Evolutionary conservation across 108 stramenopile genomes (phyloP).

Genomic region (Nitzschia sp.): DNA sequence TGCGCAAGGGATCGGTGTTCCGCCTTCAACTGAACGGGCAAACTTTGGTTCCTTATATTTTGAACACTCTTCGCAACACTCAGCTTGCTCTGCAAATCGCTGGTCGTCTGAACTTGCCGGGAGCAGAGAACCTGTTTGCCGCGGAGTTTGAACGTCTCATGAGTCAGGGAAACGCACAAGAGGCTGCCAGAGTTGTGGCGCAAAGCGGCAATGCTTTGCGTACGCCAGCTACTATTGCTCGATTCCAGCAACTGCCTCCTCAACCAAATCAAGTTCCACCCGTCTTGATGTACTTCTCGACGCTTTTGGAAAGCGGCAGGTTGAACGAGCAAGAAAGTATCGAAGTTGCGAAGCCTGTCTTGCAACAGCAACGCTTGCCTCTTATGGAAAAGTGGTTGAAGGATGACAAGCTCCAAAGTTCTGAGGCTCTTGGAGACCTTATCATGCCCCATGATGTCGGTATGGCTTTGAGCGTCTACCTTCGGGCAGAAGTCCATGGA

Average conservation of each 20-base stretch:
- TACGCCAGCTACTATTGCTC: slow-evolving; percentile 95
- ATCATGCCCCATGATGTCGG: slow-evolving; percentile 93
- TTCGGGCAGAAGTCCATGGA: slow-evolving; percentile 92
- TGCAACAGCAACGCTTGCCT: slow-evolving; percentile 93
- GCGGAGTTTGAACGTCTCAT: slow-evolving; percentile 95
- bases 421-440: slow-evolving; percentile 96
- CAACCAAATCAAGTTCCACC: slow-evolving; percentile 95
- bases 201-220: slow-evolving; percentile 85
- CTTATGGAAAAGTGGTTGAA: slow-evolving; percentile 99
- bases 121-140: slow-evolving; percentile 96
- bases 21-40: slow-evolving; percentile 90
- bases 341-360: slow-evolving; percentile 96
- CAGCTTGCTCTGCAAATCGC: slow-evolving; percentile 94
- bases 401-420: slow-evolving; percentile 94
- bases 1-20: slow-evolving; percentile 93
- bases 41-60: slow-evolving; percentile 94
- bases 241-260: slow-evolving; percentile 98
- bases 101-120: slow-evolving; percentile 93
- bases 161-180: slow-evolving; percentile 84
- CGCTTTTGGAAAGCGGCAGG: slow-evolving; percentile 92
- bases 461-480: slow-evolving; percentile 98
- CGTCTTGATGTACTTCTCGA: slow-evolving; percentile 98
- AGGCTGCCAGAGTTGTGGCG: slow-evolving; percentile 94
- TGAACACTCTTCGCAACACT: slow-evolving; percentile 89
- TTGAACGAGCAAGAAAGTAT: slow-evolving; percentile 97